Percentiles rank a stretch among this genome's conserved stretches.
phyloP scores from a whole-genome alignment of 306 rosid species.

The Pyrus betulifolia region DNA sequence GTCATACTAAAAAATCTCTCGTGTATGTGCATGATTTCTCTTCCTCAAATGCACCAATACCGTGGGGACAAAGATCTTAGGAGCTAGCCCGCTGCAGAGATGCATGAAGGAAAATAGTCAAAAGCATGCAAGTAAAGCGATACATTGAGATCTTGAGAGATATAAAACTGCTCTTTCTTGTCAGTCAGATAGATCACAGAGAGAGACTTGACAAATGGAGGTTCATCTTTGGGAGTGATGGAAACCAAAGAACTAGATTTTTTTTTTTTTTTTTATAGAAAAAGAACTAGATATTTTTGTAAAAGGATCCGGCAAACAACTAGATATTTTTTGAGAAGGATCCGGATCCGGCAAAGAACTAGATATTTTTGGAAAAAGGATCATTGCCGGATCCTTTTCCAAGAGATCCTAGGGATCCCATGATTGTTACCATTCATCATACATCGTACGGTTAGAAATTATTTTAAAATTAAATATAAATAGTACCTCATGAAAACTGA shows the following conservation, averaged over 20 bases:
- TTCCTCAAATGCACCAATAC: neutral
- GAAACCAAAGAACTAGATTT: neutral
- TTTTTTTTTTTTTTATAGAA: too few relatives aligned
- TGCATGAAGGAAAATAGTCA: neutral
- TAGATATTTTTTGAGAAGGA: too few relatives aligned
- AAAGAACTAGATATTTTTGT: neutral
- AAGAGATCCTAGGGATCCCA: accelerated
- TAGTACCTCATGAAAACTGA: too few relatives aligned
- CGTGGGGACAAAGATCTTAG: neutral
- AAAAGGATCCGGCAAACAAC: too few relatives aligned
- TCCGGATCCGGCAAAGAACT: too few relatives aligned
- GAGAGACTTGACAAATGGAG: neutral
- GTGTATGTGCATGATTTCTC: neutral
- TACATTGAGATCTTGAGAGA: neutral
- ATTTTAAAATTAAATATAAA: too few relatives aligned
- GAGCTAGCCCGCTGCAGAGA: neutral
- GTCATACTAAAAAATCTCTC: too few relatives aligned
- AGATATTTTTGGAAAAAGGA: too few relatives aligned
- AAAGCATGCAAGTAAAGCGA: neutral
- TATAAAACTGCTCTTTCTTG: neutral
- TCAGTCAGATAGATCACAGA: constrained; percentile 1
- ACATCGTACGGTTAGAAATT: too few relatives aligned
- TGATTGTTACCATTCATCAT: too few relatives aligned
- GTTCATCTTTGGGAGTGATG: constrained; percentile 5
- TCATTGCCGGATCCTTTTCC: too few relatives aligned